These are phyloP conservation scores for Austroboletus eburneus DNA, from an alignment of 768 basidiomycete genomes.

Conservation along the genomic window DNA sequence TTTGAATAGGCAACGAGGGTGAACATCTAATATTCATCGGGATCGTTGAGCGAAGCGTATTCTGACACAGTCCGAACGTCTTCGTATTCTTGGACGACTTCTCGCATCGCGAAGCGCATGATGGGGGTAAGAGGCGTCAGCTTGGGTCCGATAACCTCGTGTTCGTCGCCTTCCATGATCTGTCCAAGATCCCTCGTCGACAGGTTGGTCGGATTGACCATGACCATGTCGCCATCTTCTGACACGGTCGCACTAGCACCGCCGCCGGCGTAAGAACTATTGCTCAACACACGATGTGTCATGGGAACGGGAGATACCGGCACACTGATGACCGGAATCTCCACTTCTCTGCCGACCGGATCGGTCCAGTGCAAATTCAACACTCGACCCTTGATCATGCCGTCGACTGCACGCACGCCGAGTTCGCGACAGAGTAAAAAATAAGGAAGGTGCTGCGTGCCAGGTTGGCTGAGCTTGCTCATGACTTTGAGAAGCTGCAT, in stretches of 20 bases:
- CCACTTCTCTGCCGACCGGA: conserved; percentile 53
- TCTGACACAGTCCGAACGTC: conserved; percentile 72
- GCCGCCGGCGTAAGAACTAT: conserved; percentile 25
- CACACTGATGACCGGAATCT: conserved; percentile 26
- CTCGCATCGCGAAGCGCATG: conserved; percentile 79
- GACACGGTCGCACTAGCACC: conserved; percentile 40
- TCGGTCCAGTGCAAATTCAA: conserved; percentile 78
- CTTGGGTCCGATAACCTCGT: conserved; percentile 66
- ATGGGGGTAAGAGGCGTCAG: conserved; percentile 75
- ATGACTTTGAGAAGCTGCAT: conserved; percentile 79
- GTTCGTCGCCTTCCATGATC: conserved; percentile 49
- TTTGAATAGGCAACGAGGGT: too few relatives aligned
- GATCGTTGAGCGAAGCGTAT: conserved; percentile 66
- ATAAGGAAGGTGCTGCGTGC: conserved; percentile 65
- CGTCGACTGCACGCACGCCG: conserved; percentile 81
- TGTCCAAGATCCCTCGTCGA: conserved; percentile 41
- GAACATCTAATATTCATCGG: conserved; percentile 58
- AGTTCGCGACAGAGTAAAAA: conserved; percentile 79
- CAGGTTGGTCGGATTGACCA: conserved; percentile 35
- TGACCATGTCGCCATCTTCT: conserved; percentile 48
- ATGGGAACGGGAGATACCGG: conserved; percentile 26
- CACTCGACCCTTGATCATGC: conserved; percentile 76
- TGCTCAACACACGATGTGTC: conserved; percentile 26
- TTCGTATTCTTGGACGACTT: conserved; percentile 80
- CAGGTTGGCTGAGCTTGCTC: conserved; percentile 66